These are phyloP conservation scores for Pichia kudriavzevii DNA, from an alignment of 1,139 yeast genomes.

Conservation along the genomic window DNA sequence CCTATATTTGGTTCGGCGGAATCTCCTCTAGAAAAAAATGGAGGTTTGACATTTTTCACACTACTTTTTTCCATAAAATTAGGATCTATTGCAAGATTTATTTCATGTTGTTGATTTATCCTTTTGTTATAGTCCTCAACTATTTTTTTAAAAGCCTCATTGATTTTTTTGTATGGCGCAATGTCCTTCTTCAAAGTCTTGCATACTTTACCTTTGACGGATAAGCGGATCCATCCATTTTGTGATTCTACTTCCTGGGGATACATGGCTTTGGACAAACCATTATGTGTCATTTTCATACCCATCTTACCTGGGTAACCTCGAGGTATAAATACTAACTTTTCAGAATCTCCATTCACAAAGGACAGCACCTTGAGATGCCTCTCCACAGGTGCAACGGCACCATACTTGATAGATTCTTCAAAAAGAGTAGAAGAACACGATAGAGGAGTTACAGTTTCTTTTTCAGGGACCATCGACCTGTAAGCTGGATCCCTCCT, in stretches of 20 bases:
- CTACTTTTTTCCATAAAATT: no score
- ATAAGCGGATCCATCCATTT: slow-evolving; percentile 4
- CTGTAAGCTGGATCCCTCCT: slow-evolving; percentile 10
- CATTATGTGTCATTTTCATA: neutral
- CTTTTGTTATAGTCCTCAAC: slow-evolving; percentile 1
- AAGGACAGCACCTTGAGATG: slow-evolving; percentile 2
- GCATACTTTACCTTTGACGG: slow-evolving; percentile 2
- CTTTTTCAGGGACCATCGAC: neutral
- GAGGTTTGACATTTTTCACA: no score
- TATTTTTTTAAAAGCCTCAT: neutral
- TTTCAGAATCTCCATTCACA: neutral
- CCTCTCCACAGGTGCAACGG: slow-evolving; percentile 2
- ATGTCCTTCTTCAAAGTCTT: slow-evolving; percentile 1
- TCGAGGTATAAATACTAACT: slow-evolving; percentile 4
- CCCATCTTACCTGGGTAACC: slow-evolving; percentile 8
- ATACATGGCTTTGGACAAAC: slow-evolving; percentile 1
- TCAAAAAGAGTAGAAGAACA: slow-evolving; percentile 15
- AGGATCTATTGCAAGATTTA: no score
- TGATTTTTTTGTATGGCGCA: neutral
- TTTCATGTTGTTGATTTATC: neutral
- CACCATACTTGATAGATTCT: slow-evolving; percentile 14
- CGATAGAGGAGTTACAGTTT: neutral
- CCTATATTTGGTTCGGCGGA: no score
- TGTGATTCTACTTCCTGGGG: slow-evolving; percentile 2
- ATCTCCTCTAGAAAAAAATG: neutral